A percentile compares a stretch with the other conserved stretches of the same genome.
phyloP scores from a whole-genome alignment of 2,329 filamentous ascomycete species.

The Ceratocystis harringtonii region DNA sequence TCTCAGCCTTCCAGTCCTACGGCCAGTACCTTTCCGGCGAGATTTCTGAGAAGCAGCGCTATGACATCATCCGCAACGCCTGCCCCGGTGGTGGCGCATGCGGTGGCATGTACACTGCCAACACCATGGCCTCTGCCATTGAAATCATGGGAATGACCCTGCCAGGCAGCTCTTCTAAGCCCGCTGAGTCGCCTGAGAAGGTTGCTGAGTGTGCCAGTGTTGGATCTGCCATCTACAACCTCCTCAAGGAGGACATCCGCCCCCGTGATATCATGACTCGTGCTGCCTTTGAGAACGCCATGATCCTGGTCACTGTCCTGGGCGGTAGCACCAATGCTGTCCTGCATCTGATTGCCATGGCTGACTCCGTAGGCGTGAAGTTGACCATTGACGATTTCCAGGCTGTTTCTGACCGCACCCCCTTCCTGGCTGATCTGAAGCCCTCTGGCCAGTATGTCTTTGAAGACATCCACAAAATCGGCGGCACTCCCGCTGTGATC shows the following conservation, averaged over 20 bases:
- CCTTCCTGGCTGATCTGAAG: slow-evolving; percentile 70
- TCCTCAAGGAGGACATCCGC: slow-evolving; percentile 61
- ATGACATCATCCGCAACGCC: slow-evolving; percentile 86
- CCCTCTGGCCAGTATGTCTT: slow-evolving; percentile 80
- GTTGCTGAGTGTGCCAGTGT: slow-evolving; percentile 55
- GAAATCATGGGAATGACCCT: slow-evolving; percentile 71
- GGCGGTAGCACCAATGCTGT: slow-evolving; percentile 79
- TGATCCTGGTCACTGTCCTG: slow-evolving; percentile 68
- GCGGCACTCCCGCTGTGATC: slow-evolving; percentile 73
- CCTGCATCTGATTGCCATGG: slow-evolving; percentile 70
- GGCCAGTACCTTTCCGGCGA: slow-evolving; percentile 86
- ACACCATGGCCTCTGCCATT: slow-evolving; percentile 72
- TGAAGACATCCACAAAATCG: slow-evolving; percentile 70
- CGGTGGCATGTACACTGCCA: slow-evolving; percentile 71
- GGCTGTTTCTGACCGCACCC: slow-evolving; percentile 60
- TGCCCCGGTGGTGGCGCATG: slow-evolving; percentile 51
- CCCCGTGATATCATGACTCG: slow-evolving; percentile 67
- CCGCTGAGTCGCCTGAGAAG: slow-evolving; percentile 60
- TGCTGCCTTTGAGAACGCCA: slow-evolving; percentile 70
- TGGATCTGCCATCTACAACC: slow-evolving; percentile 57
- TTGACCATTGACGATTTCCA: slow-evolving; percentile 81
- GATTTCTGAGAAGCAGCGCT: slow-evolving; percentile 79
- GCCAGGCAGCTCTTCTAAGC: slow-evolving; percentile 68
- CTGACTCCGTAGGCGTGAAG: slow-evolving; percentile 65
- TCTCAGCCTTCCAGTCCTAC: slow-evolving; percentile 95